phyloP scores from a whole-genome alignment of 306 rosid genomes.

The Cicer cuneatum region DNA sequence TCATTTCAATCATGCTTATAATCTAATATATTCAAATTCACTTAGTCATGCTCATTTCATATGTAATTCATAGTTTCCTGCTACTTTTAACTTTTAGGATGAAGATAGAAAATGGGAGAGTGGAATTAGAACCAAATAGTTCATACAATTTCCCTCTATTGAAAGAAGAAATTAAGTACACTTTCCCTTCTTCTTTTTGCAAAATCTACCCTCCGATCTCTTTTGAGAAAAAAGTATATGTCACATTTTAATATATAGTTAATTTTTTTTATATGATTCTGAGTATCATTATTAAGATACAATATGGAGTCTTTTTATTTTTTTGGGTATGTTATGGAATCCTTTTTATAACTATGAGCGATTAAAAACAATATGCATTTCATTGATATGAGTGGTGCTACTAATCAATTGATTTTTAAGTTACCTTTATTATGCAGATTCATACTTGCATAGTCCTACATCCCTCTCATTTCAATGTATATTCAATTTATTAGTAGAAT shows the following conservation, averaged over 20 bases:
- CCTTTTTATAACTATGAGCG: too few species aligned
- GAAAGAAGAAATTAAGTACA: not conserved
- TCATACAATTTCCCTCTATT: not conserved
- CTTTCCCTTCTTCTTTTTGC: not conserved
- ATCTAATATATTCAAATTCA: not conserved
- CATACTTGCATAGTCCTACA: too few species aligned
- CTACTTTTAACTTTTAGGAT: not conserved
- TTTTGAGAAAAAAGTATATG: not conserved
- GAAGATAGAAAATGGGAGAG: not conserved
- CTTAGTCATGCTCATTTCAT: not conserved
- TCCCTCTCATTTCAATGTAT: too few species aligned
- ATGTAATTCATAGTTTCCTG: not conserved
- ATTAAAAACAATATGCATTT: too few species aligned
- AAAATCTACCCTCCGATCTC: not conserved
- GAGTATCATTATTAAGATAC: too few species aligned
- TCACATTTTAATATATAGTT: not conserved
- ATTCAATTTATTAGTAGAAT: too few species aligned
- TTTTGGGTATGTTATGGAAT: too few species aligned
- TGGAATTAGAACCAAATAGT: not conserved
- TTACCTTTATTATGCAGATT: too few species aligned
- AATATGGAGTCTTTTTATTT: too few species aligned
- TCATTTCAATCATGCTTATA: conserved; percentile 1
- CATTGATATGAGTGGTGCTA: too few species aligned
- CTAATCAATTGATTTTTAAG: too few species aligned
- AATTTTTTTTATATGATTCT: too few species aligned